phyloP scores from a whole-genome alignment of 306 rosid genomes.

The Ammopiptanthus mongolicus region DNA sequence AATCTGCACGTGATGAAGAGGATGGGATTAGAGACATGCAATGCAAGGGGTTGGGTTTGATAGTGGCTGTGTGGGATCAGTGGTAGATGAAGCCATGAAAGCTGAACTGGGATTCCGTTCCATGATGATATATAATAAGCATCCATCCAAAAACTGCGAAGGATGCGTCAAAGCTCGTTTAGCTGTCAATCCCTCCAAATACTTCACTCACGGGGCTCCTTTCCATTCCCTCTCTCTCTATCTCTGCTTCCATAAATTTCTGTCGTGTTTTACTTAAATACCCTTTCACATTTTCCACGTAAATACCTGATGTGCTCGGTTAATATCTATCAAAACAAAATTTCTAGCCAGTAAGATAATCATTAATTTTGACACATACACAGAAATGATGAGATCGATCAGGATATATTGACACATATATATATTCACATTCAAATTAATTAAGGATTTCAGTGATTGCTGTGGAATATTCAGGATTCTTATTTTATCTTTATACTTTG shows the following conservation, averaged over 20 bases:
- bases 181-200: slow-evolving; percentile 85
- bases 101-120: background rate
- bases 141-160: slow-evolving; percentile 45
- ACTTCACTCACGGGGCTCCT: slow-evolving; percentile 44
- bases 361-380: background rate
- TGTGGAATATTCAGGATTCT: background rate
- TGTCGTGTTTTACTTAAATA: background rate
- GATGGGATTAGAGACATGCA: background rate
- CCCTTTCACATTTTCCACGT: background rate
- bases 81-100: background rate
- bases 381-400: too few relatives aligned
- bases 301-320: background rate
- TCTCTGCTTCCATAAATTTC: background rate
- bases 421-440: too few relatives aligned
- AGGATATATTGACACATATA: too few relatives aligned
- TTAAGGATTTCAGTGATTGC: too few relatives aligned
- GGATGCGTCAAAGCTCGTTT: slow-evolving; percentile 60
- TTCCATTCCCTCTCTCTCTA: background rate
- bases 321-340: background rate
- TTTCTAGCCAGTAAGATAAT: too few relatives aligned
- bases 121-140: slow-evolving; percentile 11
- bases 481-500: background rate
- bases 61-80: too few relatives aligned
- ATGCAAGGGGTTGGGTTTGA: background rate
- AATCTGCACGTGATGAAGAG: slow-evolving; percentile 55